Evolutionary conservation across 2,329 filamentous ascomycete genomes (phyloP), one percentile per base, ranked within the genome.

Genomic region (Beauveria caledonica): DNA sequence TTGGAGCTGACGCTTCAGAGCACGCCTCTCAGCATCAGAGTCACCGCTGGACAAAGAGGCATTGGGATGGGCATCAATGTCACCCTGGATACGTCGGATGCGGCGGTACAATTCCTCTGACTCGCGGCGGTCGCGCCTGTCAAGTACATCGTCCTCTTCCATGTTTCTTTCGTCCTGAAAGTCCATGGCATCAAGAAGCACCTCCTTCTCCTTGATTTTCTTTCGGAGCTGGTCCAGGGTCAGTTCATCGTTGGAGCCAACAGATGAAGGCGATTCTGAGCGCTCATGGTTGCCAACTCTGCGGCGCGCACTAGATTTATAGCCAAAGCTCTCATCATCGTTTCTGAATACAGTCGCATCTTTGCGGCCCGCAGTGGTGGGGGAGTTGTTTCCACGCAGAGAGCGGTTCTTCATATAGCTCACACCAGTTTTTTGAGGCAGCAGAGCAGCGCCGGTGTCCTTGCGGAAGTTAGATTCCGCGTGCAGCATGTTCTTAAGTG

Each of bases 321-420:
- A 99, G 5, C 91, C 92, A 68, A 95, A 84, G 62, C 92, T 88
- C 66, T 96, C 91, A 68, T 96, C 92, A 66, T 97, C 94, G 71
- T 97, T 97, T 70, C 95, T 93, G 76, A 93, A 99, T 3, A 97
- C 89, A 0, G 94, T 99, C 3, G 89, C 94, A 76, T 99, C 94
- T 73, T 97, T 97, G 53, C 92, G 88, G 42, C 83, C 83, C 49
- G 77, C 77, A 49, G 78, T 79, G 53, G 80, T 76, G 2, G 82
- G 81, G 40, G 80, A 81, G 29, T 81, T 80, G 25, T 80, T 80
- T 17, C 85, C 84, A 61, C 87, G 85, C 80, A 99, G 96, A 0
- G 94, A 99, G 67, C 96, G 93, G 60, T 85, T 92, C 76, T 99
- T 99, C 68, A 97, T 82, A 69, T 97, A 97, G 76, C 93, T 97